A percentile compares a stretch with the other conserved stretches of the same genome.
Evolutionary conservation across 345 rosid genomes (phyloP).

Genomic region (Psidium friedrichsthalianum): DNA sequence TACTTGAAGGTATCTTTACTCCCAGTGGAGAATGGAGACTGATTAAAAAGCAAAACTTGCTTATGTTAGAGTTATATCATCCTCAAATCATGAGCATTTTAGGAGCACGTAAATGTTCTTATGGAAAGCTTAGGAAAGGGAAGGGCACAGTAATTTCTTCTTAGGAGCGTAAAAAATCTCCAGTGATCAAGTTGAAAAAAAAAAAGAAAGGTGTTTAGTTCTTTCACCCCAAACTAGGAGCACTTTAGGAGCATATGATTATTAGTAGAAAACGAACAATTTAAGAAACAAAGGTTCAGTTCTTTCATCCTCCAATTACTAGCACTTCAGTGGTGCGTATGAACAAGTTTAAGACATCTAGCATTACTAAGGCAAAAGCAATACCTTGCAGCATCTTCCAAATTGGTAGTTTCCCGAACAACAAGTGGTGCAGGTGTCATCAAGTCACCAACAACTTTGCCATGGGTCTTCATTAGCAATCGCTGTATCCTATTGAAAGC

Average conservation of each 20-base stretch:
- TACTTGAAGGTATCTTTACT: background rate
- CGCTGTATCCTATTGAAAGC: conserved; percentile 75
- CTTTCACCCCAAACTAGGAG: background rate
- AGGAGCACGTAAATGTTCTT: background rate
- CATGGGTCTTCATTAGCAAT: conserved; percentile 61
- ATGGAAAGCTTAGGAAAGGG: background rate
- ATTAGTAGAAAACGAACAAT: background rate
- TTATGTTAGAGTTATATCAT: background rate
- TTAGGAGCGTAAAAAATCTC: background rate
- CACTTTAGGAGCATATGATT: background rate
- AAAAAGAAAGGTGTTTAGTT: background rate
- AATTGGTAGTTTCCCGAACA: conserved; percentile 61
- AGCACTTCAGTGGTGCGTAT: background rate
- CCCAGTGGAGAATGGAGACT: background rate
- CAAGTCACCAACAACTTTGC: conserved; percentile 86
- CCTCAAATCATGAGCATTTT: background rate
- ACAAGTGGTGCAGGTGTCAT: conserved; percentile 87
- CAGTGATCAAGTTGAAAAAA: background rate
- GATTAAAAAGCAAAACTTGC: background rate
- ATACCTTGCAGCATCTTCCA: conserved; percentile 92
- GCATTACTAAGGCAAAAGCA: background rate
- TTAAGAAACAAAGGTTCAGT: background rate
- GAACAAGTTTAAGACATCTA: background rate
- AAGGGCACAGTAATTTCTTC: background rate
- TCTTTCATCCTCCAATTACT: background rate